These are phyloP conservation scores for Barnettozyma sp. DNA, from an alignment of 805 yeast species.

Conservation along the genomic window DNA sequence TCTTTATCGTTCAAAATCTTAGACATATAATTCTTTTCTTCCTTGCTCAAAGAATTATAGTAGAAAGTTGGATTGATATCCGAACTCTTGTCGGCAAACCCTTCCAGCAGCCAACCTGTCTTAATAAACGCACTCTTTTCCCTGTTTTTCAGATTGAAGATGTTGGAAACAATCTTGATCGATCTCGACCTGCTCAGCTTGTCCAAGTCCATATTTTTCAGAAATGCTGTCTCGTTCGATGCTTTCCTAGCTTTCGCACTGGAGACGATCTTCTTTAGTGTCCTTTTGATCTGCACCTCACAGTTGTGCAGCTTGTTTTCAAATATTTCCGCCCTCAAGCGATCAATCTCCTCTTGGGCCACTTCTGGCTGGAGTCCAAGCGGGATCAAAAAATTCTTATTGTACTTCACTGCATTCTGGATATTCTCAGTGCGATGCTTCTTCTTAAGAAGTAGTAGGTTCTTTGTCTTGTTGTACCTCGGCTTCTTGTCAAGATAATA, in stretches of 20 bases:
- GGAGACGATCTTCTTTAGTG: conserved; percentile 25
- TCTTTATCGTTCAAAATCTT: conserved; percentile 40
- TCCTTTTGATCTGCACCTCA: conserved; percentile 34
- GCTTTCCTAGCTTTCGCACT: conserved; percentile 13
- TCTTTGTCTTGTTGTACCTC: conserved; percentile 9
- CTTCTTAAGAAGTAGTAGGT: conserved; percentile 5
- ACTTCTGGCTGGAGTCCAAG: conserved; percentile 26
- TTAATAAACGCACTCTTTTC: conserved; percentile 18
- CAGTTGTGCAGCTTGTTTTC: conserved; percentile 44
- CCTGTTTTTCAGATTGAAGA: conserved; percentile 13
- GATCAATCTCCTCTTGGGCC: conserved; percentile 38
- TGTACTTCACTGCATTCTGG: conserved; percentile 6
- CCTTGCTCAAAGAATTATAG: conserved; percentile 32
- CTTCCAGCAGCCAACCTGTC: conserved; percentile 21
- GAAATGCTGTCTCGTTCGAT: conserved; percentile 13
- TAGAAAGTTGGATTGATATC: conserved; percentile 39
- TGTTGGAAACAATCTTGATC: conserved; percentile 14
- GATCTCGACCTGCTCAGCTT: conserved; percentile 20
- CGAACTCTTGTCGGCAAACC: conserved; percentile 26
- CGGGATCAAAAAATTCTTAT: conserved; percentile 10
- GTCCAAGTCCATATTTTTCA: conserved; percentile 23
- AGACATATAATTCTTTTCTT: conserved; percentile 26
- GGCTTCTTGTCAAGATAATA: conserved; percentile 9
- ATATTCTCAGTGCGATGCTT: conserved; percentile 8
- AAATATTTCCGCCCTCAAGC: conserved; percentile 39